Evolutionary conservation across 1,284 basidiomycete genomes (phyloP).

Genomic region (Albatrellus sp.): DNA sequence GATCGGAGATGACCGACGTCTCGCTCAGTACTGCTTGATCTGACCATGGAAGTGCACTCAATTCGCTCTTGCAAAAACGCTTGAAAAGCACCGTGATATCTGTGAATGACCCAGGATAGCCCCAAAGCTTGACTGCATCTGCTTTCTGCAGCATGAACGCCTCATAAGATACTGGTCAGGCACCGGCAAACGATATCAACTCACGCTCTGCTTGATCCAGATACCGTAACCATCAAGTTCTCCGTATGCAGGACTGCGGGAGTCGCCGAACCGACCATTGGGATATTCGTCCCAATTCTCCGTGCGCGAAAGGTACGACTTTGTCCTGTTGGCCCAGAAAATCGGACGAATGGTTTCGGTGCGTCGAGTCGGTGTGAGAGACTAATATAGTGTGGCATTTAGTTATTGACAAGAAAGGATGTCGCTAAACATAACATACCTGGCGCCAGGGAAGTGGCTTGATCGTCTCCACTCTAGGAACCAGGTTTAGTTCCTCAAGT

Average conservation of each 20-base stretch:
- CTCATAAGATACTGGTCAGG: neutral
- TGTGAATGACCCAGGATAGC: slow-evolving; percentile 53
- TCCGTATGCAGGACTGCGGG: slow-evolving; percentile 93
- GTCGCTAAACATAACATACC: slow-evolving; percentile 26
- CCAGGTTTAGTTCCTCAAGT: slow-evolving; percentile 77
- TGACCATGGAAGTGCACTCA: slow-evolving; percentile 89
- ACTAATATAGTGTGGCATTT: slow-evolving; percentile 30
- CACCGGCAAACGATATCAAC: slow-evolving; percentile 15
- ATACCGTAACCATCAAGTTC: slow-evolving; percentile 94
- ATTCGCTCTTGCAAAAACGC: slow-evolving; percentile 62
- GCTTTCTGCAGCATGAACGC: slow-evolving; percentile 41
- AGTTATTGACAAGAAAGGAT: neutral
- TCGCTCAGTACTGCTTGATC: slow-evolving; percentile 80
- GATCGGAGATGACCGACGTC: slow-evolving; percentile 71
- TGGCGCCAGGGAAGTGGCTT: slow-evolving; percentile 91
- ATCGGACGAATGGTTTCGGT: slow-evolving; percentile 88
- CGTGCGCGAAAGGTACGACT: slow-evolving; percentile 85
- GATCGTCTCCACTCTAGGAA: slow-evolving; percentile 76
- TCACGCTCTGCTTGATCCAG: slow-evolving; percentile 70
- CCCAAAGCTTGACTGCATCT: slow-evolving; percentile 83
- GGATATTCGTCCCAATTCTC: slow-evolving; percentile 99
- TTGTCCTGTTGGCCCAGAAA: slow-evolving; percentile 89
- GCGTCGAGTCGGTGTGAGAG: slow-evolving; percentile 79
- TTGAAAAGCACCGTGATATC: slow-evolving; percentile 73
- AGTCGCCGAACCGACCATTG: slow-evolving; percentile 96